Evolutionary conservation across 2,329 filamentous ascomycete species (phyloP), one percentile per base, ranked within the genome.

Genomic region (Cryphonectria japonica): DNA sequence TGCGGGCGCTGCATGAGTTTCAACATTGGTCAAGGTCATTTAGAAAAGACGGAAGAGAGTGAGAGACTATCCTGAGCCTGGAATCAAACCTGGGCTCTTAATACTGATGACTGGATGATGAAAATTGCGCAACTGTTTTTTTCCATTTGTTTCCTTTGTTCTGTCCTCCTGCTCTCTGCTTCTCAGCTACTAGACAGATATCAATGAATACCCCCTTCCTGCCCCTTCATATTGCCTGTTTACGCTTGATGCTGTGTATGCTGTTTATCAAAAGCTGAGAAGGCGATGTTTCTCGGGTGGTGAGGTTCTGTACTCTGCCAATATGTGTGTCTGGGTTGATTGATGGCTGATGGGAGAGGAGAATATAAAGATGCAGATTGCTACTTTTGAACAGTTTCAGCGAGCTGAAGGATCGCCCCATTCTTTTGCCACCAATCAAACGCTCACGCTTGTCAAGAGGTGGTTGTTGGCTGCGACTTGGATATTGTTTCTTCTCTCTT

Each of bases 1-100:
- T 50, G 76, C 78, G n/a, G 76, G 76, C 26, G 68, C 70, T 9
- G 70, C 68, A 29, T 73, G 39, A 64, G 60, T 41, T 6, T 9
- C 37, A 41, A 43, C 34, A 22, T n/a, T 22, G 6, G 7, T 32
- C 39, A 57, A 50, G 22, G 8, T 50, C 46, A 22, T 9, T 50
- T 50, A 19, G 16, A n/a, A 22, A 16, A 50, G 46, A 50, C 6
- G 16, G 19, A 50, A 22, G 43, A 50, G 52, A 32, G 59, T 6
- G 19, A 43, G 63, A 22, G 29, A 26, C 9, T 39, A 32, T 59
- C 26, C 61, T 26, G 14, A 26, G 64, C 50, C 60, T 22, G 34
- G n/a, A 37, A 26, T 54, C 66, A 11, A 43, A 34, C 1, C 16
- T 52, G 37, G 41, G 37, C 11, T 41, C 9, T 54, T 68, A 70